Conservation (phyloP, 768 basidiomycete species). For the Xerocomellus intermedius region DNA sequence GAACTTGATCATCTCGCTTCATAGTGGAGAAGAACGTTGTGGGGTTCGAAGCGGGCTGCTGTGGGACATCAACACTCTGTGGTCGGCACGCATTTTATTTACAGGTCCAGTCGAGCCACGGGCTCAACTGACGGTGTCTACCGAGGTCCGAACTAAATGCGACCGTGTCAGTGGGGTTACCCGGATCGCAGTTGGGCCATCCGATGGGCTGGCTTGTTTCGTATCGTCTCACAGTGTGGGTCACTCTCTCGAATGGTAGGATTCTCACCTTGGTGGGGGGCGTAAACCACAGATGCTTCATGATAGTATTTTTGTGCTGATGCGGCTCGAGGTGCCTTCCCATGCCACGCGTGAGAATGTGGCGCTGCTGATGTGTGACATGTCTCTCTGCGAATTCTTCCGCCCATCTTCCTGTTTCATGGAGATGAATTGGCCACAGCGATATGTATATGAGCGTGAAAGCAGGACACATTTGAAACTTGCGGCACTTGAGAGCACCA, state of each 20-base stretch:
- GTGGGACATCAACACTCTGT: slow-evolving; percentile 8
- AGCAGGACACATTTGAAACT: slow-evolving; percentile 8
- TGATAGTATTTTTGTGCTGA: slow-evolving; percentile 10
- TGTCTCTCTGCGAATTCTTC: slow-evolving; percentile 12
- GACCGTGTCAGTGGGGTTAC: slow-evolving; percentile 1
- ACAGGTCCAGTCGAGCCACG: slow-evolving; percentile 1
- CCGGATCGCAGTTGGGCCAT: neutral
- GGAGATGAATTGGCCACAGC: slow-evolving; percentile 19
- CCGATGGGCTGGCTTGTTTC: neutral
- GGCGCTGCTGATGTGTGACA: slow-evolving; percentile 12
- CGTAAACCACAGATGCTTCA: neutral
- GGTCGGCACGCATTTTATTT: slow-evolving; percentile 4
- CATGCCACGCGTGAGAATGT: slow-evolving; percentile 4
- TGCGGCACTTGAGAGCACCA: neutral
- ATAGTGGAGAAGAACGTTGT: slow-evolving; percentile 23
- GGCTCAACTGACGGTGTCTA: neutral
- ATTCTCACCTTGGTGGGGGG: slow-evolving; percentile 8
- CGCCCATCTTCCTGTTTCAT: slow-evolving; percentile 19
- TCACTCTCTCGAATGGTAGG: neutral
- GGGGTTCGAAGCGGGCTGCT: slow-evolving; percentile 21
- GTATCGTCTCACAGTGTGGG: neutral
- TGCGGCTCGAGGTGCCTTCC: neutral
- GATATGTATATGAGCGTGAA: slow-evolving; percentile 2
- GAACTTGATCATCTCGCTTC: slow-evolving; percentile 18
- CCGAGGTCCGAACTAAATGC: neutral